Conservation (phyloP, 140 eudicot species). For the Stevia rebaudiana region DNA sequence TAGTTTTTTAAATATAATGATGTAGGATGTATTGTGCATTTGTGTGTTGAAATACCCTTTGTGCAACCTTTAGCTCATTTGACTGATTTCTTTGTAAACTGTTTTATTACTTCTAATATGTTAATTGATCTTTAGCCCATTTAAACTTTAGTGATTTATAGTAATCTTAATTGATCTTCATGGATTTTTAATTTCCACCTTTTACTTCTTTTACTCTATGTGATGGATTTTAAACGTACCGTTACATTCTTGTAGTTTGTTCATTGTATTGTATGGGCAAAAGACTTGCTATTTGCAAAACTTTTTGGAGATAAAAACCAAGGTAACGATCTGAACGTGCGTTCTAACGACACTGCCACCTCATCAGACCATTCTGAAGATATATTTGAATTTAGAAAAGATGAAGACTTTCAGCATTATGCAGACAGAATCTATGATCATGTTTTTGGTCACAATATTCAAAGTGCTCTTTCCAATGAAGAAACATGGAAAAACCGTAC, state of each 20-base stretch:
- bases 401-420: slow-evolving; percentile 65
- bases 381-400: slow-evolving; percentile 60
- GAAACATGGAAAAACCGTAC: slow-evolving; percentile 89
- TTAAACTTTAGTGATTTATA: background rate
- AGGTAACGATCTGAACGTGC: slow-evolving; percentile 87
- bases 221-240: background rate
- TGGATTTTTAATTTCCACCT: background rate
- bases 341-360: slow-evolving; percentile 55
- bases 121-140: background rate
- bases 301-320: slow-evolving; percentile 87
- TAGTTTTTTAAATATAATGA: background rate
- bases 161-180: background rate
- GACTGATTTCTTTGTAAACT: background rate
- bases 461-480: slow-evolving; percentile 83
- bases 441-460: slow-evolving; percentile 88
- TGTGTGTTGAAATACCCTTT: background rate
- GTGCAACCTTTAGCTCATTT: background rate
- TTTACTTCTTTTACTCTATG: background rate
- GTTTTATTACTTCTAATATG: background rate
- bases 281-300: slow-evolving; percentile 89
- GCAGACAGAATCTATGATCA: slow-evolving; percentile 77
- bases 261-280: slow-evolving; percentile 98
- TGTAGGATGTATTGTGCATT: background rate
- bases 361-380: slow-evolving; percentile 66
- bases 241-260: slow-evolving; percentile 59